These are phyloP conservation scores for Lachancea kluyveri DNA, from an alignment of 805 yeast species.

Conservation along the genomic window DNA sequence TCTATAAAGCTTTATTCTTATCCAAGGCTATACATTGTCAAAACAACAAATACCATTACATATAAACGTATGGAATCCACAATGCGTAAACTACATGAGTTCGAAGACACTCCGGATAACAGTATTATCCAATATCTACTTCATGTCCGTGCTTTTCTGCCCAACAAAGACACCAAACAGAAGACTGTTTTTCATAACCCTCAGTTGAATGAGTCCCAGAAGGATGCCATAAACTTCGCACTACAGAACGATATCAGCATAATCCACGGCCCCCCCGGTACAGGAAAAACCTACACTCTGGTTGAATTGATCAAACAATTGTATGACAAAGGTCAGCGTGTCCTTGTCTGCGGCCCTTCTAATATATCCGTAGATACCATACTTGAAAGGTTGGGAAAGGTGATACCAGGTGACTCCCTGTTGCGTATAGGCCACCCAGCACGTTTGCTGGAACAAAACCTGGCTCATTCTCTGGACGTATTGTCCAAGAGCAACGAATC, in stretches of 20 bases:
- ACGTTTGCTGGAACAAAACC: conserved; percentile 54
- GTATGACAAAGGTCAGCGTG: conserved; percentile 45
- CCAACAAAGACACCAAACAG: conserved; percentile 3
- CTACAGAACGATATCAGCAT: conserved; percentile 52
- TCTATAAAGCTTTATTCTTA: conserved; percentile 36
- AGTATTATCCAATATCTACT: conserved; percentile 40
- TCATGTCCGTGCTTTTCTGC: conserved; percentile 30
- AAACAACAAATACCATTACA: conserved; percentile 57
- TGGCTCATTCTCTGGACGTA: conserved; percentile 71
- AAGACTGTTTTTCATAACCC: conserved; percentile 16
- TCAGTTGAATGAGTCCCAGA: conserved; percentile 57
- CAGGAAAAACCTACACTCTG: conserved; percentile 77
- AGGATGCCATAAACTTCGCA: conserved; percentile 63
- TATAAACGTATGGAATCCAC: conserved; percentile 76
- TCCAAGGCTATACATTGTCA: conserved; percentile 32
- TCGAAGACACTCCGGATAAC: conserved; percentile 32
- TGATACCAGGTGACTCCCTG: conserved; percentile 42
- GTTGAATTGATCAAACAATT: conserved; percentile 78
- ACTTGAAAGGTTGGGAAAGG: conserved; percentile 58
- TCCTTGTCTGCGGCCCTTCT: conserved; percentile 90
- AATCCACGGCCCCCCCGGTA: conserved; percentile 76
- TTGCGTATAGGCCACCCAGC: conserved; percentile 94
- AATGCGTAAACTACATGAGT: conserved; percentile 55
- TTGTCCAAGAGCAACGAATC: conserved; percentile 53
- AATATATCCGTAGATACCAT: conserved; percentile 90